These are phyloP conservation scores for Oropetium thomaeum DNA, from an alignment of 176 grass and related monocot species.

Conservation along the genomic window DNA sequence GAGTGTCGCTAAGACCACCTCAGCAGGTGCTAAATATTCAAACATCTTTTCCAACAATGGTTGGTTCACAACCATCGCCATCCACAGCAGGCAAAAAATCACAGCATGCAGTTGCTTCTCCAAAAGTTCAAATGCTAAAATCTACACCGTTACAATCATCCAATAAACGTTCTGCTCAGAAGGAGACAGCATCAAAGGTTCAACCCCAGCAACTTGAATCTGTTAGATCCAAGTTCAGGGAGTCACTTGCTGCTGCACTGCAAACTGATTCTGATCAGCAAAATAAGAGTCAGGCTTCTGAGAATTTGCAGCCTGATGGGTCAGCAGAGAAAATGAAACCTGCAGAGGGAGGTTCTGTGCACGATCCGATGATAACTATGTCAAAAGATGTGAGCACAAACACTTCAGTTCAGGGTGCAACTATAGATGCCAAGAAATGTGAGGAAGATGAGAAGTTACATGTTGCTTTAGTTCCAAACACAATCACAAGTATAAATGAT, in stretches of 20 bases:
- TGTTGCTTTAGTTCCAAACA: slow-evolving; percentile 18
- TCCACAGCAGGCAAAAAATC: slow-evolving; percentile 36
- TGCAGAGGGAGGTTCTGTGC: slow-evolving; percentile 12
- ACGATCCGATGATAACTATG: slow-evolving; percentile 6
- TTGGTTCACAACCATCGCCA: slow-evolving; percentile 42
- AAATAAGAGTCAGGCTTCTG: slow-evolving; percentile 32
- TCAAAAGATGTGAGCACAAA: slow-evolving; percentile 30
- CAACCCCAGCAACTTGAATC: slow-evolving; percentile 65
- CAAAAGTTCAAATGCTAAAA: slow-evolving; percentile 63
- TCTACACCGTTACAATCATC: slow-evolving; percentile 31
- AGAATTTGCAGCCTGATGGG: slow-evolving; percentile 42
- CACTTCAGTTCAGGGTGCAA: slow-evolving; percentile 14
- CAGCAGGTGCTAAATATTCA: slow-evolving; percentile 57
- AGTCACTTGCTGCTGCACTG: slow-evolving; percentile 69
- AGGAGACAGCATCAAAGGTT: slow-evolving; percentile 42
- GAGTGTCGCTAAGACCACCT: slow-evolving; percentile 37
- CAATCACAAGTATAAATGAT: neutral
- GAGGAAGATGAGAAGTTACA: slow-evolving; percentile 29
- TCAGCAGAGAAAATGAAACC: slow-evolving; percentile 15
- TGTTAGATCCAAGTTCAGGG: slow-evolving; percentile 84
- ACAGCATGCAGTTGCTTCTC: slow-evolving; percentile 34
- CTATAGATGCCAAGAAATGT: slow-evolving; percentile 26
- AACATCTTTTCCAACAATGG: slow-evolving; percentile 40
- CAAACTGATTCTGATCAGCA: slow-evolving; percentile 50
- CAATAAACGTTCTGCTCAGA: slow-evolving; percentile 62